Base-by-base conservation (phyloP, 73 alveolate species). In the Effrenium voratum region DNA sequence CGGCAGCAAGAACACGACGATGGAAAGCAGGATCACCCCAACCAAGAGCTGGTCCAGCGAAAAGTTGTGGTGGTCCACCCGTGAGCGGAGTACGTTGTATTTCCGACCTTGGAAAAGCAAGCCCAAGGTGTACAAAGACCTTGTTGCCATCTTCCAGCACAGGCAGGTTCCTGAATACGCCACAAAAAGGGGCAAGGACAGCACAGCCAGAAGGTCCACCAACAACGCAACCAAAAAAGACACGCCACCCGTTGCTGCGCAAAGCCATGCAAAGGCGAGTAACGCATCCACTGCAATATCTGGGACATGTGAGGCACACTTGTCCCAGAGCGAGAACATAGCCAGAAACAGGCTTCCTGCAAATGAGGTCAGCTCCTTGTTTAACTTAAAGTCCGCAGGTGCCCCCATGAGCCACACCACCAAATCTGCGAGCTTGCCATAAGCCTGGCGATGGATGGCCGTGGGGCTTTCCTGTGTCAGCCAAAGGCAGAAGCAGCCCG, bases 351-450 rank as follows among this genome's bases (percentile, higher is more conserved):
- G 76, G 77, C 83, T 50, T 38, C 97, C 97, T 2, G 87, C 97
- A 43, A 90, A 90, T 43, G 88, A 68, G 15, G 97, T 90, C 36
- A 90, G 75, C 87, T 90, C 77, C 41, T 57, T 86, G 76, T 90
- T 90, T 87, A 90, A 34, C 87, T 90, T 90, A 75, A 90, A 90
- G 46, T 90, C 97, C 32, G 97, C 97, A 15, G 97, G 97, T 2
- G 97, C 97, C 1, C 97, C 97, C 97, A 90, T 66, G 45, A 90
- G 87, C 97, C 97, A 90, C 30, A 73, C 66, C 72, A 90, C 97
- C 55, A 90, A 47, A 24, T 43, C 45, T 0, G 41, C 47, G 76
- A 68, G 82, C 24, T 68, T 40, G 46, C 68, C 68, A 30, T 90
- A 90, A 73, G 97, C 97, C 97, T 87, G 68, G 19, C 26, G 88